Conservation (phyloP, 2,329 filamentous ascomycete genomes). For the Elsinoe batatas region DNA sequence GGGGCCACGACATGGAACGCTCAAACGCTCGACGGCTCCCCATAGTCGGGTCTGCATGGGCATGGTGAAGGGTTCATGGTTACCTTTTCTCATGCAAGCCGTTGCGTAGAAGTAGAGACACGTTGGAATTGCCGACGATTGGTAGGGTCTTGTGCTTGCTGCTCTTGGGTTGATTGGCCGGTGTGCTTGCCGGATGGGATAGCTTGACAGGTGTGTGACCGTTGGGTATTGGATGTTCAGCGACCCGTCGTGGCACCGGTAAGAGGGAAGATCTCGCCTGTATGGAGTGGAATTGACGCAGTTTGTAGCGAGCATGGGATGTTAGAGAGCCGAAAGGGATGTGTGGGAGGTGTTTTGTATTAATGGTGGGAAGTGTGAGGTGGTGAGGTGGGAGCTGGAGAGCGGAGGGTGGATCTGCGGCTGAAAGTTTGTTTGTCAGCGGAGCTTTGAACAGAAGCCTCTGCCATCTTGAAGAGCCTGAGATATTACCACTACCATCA, state of each 20-base stretch:
- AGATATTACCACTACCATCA: too few relatives aligned
- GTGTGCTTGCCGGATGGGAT: neutral
- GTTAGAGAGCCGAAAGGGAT: neutral
- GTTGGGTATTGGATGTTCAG: constrained; percentile 13
- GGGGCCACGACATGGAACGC: neutral
- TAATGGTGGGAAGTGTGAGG: neutral
- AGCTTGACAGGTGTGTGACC: constrained; percentile 7
- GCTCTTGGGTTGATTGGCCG: neutral
- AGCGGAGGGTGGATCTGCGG: neutral
- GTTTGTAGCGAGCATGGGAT: neutral
- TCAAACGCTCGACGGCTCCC: neutral
- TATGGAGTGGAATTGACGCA: neutral
- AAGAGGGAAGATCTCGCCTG: neutral
- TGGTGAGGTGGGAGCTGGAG: neutral
- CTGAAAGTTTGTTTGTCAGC: neutral
- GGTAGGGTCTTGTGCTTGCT: neutral
- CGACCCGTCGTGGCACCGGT: neutral
- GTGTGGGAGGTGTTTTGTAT: neutral
- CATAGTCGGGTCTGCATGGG: too few relatives aligned
- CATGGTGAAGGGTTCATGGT: neutral
- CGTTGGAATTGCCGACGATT: neutral
- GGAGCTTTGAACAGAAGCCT: too few relatives aligned
- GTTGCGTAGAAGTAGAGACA: neutral
- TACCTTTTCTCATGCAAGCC: neutral
- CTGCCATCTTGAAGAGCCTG: too few relatives aligned